phyloP scores from a whole-genome alignment of 2,329 filamentous ascomycete species.

The Microcera coccophila region DNA sequence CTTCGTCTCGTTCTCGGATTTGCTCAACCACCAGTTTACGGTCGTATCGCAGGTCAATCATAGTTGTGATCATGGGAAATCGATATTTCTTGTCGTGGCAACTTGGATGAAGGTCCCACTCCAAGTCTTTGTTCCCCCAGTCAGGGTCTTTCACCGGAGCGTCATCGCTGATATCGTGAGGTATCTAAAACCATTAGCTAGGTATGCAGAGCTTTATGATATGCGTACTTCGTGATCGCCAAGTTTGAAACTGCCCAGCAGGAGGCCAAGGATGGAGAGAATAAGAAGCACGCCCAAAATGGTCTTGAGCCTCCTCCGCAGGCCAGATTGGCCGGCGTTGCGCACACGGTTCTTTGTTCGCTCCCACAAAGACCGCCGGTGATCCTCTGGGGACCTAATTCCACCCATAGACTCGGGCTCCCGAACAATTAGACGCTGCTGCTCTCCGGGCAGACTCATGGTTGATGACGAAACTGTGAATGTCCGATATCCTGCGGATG shows the following conservation, averaged over 20 bases:
- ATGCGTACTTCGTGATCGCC: slow-evolving; percentile 29
- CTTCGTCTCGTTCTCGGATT: slow-evolving; percentile 22
- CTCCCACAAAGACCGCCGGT: slow-evolving; percentile 25
- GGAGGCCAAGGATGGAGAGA: slow-evolving; percentile 30
- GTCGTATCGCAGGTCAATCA: slow-evolving; percentile 33
- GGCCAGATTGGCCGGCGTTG: slow-evolving; percentile 11
- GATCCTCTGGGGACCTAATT: slow-evolving; percentile 20
- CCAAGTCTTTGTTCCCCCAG: slow-evolving; percentile 17
- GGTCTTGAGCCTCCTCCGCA: slow-evolving; percentile 29
- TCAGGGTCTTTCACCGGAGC: slow-evolving; percentile 23
- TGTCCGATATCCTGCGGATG: slow-evolving; percentile 41
- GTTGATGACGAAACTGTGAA: slow-evolving; percentile 31
- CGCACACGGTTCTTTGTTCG: slow-evolving; percentile 18
- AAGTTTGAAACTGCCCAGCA: slow-evolving; percentile 23
- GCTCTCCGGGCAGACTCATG: slow-evolving; percentile 44
- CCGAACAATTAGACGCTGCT: slow-evolving; percentile 39
- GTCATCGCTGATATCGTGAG: slow-evolving; percentile 18
- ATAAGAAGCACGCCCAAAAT: slow-evolving; percentile 31
- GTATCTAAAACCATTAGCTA: neutral
- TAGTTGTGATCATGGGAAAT: slow-evolving; percentile 11
- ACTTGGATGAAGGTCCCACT: slow-evolving; percentile 23
- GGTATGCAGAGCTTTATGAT: neutral
- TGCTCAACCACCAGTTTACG: slow-evolving; percentile 41
- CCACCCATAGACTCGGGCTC: slow-evolving; percentile 47
- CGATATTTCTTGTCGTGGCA: slow-evolving; percentile 27